Base-by-base conservation (phyloP, 805 yeast species). In the Yarrowia sp. region DNA sequence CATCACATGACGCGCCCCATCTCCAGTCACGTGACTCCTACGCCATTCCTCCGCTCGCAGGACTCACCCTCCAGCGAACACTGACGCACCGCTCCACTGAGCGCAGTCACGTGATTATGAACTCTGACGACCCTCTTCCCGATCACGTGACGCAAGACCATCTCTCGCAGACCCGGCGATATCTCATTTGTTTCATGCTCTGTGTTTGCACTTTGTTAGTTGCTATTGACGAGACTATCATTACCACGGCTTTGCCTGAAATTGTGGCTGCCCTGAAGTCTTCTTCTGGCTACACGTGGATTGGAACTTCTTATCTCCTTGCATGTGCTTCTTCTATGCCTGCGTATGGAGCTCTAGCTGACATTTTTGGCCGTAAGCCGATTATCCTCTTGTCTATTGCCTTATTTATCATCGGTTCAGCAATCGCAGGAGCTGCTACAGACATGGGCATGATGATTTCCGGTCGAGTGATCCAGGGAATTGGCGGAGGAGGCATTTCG, bases 401-500 rank as follows among this genome's bases (percentile, higher is more conserved):
- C 19, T 71, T 78, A 56, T 78, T 80, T 63, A 75, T 74, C 18
- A 29, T 74, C 5, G 82, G 81, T 5, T 75, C 78, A 62, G 66
- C 78, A 2, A 61, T 79, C 12, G 77, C 80, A 59, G 90, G 84
- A 1, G 62, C 67, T 24, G 64, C 66, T 22, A 68, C 62, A 53
- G 58, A 62, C 16, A 84, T 87, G 83, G 73, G 78, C 63, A 79
- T 81, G 81, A 75, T 87, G 41, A 85, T 87, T 63, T 87, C 83
- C 2, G 92, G 91, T 0, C 78, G 96, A 68, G 85, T 88, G 63
- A 77, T 90, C 49, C 86, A 96, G 32, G 97, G 97, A 22, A 80
- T 87, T 63, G 97, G 97, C 14, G 96, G 96, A 18, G 94, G 96
- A 13, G 96, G 97, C 1, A 81, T 90, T 68, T 85, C 85, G 49